Evolutionary conservation across 805 yeast genomes (phyloP).

Genomic region (Candida nonsorbophila): DNA sequence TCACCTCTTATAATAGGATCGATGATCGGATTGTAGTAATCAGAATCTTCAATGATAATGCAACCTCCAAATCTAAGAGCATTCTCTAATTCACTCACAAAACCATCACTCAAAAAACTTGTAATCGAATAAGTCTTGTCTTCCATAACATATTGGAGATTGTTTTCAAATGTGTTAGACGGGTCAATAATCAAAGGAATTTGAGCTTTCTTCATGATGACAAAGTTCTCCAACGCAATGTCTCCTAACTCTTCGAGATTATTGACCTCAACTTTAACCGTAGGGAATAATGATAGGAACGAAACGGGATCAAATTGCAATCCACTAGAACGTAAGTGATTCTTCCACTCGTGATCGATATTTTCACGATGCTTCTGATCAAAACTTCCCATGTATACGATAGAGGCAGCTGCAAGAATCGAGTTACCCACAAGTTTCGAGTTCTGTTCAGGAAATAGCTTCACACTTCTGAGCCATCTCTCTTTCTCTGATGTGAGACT

Average conservation of each 20-base stretch:
- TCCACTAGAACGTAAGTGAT: slow-evolving; percentile 18
- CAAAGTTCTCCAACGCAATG: slow-evolving; percentile 57
- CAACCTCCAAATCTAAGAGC: slow-evolving; percentile 80
- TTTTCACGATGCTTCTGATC: slow-evolving; percentile 44
- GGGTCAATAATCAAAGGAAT: slow-evolving; percentile 75
- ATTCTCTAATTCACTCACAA: slow-evolving; percentile 66
- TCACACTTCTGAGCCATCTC: slow-evolving; percentile 68
- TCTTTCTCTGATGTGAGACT: slow-evolving; percentile 60
- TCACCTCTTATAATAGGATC: slow-evolving; percentile 60
- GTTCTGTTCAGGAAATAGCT: slow-evolving; percentile 42
- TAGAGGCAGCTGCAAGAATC: slow-evolving; percentile 55
- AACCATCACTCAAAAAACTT: slow-evolving; percentile 67
- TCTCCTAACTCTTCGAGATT: slow-evolving; percentile 47
- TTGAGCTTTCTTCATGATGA: slow-evolving; percentile 38
- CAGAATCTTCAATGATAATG: slow-evolving; percentile 73
- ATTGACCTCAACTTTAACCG: slow-evolving; percentile 8
- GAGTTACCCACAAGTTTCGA: slow-evolving; percentile 58
- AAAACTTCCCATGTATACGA: slow-evolving; percentile 54
- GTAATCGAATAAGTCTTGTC: slow-evolving; percentile 46
- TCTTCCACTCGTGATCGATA: slow-evolving; percentile 31
- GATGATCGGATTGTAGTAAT: slow-evolving; percentile 70
- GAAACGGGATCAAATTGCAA: slow-evolving; percentile 24
- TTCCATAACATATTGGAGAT: slow-evolving; percentile 24
- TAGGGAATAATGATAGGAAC: slow-evolving; percentile 3
- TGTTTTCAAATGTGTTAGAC: slow-evolving; percentile 38